These are phyloP conservation scores for Balansia obtecta DNA, from an alignment of 2,329 filamentous ascomycete species.

Conservation along the genomic window DNA sequence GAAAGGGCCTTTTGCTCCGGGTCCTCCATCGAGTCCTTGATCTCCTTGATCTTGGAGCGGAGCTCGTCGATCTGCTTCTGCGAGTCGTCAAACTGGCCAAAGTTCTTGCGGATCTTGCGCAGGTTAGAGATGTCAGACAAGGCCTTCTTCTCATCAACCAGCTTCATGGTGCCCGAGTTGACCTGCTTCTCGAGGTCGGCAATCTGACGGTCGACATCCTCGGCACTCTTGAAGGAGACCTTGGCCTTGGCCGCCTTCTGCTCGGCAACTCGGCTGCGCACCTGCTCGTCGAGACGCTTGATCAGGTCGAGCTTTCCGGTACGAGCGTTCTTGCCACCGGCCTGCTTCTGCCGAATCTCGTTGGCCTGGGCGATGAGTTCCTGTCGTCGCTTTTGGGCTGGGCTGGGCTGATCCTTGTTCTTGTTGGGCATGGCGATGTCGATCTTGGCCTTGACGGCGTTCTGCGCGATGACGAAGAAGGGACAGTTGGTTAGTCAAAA, in stretches of 20 bases:
- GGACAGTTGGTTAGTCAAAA: slow-evolving; percentile 7
- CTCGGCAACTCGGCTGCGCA: slow-evolving; percentile 74
- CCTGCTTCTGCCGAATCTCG: slow-evolving; percentile 78
- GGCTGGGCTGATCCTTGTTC: slow-evolving; percentile 67
- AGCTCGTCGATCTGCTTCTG: slow-evolving; percentile 85
- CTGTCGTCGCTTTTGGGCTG: slow-evolving; percentile 68
- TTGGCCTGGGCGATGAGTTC: slow-evolving; percentile 75
- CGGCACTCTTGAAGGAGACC: slow-evolving; percentile 72
- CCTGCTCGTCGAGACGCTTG: slow-evolving; percentile 78
- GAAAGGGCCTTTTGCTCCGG: slow-evolving; percentile 80
- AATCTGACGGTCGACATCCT: slow-evolving; percentile 81
- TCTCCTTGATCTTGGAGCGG: slow-evolving; percentile 75
- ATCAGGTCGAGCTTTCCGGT: slow-evolving; percentile 74
- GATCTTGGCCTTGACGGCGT: slow-evolving; percentile 77
- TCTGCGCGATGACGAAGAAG: slow-evolving; percentile 38
- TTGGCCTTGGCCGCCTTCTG: slow-evolving; percentile 77
- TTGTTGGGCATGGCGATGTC: slow-evolving; percentile 65
- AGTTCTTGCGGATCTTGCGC: slow-evolving; percentile 84
- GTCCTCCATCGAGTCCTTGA: slow-evolving; percentile 82
- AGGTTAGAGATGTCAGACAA: slow-evolving; percentile 70
- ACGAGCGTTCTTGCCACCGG: slow-evolving; percentile 72
- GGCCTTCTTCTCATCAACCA: slow-evolving; percentile 96
- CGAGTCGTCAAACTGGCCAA: slow-evolving; percentile 68
- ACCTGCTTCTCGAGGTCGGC: slow-evolving; percentile 71
- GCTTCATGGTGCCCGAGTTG: slow-evolving; percentile 79